Evolutionary conservation across 2,329 filamentous ascomycete species (phyloP).

Genomic region (Cercospora sp.): DNA sequence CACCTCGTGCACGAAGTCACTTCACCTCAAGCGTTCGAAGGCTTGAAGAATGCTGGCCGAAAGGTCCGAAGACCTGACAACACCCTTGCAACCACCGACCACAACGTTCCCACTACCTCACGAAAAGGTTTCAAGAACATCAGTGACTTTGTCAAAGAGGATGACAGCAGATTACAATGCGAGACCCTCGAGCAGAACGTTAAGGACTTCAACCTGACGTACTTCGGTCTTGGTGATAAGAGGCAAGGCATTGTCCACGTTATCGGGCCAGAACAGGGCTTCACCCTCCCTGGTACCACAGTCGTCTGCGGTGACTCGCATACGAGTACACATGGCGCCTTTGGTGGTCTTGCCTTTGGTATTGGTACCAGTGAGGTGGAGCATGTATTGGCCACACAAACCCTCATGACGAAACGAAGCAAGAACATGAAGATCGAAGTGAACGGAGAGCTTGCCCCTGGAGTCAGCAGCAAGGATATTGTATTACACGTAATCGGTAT

Average conservation of each 20-base stretch:
- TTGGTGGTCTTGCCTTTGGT: constrained; percentile 90
- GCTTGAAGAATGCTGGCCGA: constrained; percentile 82
- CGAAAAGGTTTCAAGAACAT: constrained; percentile 93
- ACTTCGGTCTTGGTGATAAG: constrained; percentile 95
- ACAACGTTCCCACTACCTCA: constrained; percentile 91
- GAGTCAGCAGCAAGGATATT: constrained; percentile 95
- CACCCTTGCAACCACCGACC: constrained; percentile 93
- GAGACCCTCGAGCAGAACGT: constrained; percentile 96
- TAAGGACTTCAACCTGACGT: constrained; percentile 92
- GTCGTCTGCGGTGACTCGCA: constrained; percentile 98
- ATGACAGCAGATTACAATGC: constrained; percentile 90
- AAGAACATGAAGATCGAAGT: constrained; percentile 99
- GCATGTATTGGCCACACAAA: constrained; percentile 96
- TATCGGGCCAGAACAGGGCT: constrained; percentile 97
- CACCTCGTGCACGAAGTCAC: constrained; percentile 99
- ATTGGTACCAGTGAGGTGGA: constrained; percentile 98
- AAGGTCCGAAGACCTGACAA: constrained; percentile 92
- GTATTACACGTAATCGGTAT: constrained; percentile 88
- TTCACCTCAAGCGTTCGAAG: constrained; percentile 97
- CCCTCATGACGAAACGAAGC: constrained; percentile 87
- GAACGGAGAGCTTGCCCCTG: constrained; percentile 82
- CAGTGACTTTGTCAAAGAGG: constrained; percentile 89
- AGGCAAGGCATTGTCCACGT: constrained; percentile 98
- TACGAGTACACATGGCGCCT: constrained; percentile 96
- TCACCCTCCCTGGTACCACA: constrained; percentile 94